A percentile compares a stretch with the other conserved stretches of the same genome.
Conservation (phyloP, 345 rosid genomes). For the Odontarrhena argentea region DNA sequence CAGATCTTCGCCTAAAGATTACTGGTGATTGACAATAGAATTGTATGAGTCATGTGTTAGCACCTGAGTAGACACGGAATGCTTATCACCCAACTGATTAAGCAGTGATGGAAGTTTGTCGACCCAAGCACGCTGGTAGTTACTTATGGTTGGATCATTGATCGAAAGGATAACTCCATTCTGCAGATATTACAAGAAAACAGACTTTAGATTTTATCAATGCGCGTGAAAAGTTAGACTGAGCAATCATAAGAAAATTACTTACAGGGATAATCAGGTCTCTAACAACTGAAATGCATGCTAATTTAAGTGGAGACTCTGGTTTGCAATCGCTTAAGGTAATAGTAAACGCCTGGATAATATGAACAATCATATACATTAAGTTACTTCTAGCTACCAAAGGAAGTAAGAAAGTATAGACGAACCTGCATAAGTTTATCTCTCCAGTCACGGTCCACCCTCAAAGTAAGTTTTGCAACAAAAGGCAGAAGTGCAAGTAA, state of each 20-base stretch:
- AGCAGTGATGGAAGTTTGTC: constrained; percentile 71
- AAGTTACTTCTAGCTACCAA: neutral
- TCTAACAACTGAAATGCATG: constrained; percentile 61
- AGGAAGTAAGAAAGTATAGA: constrained; percentile 18
- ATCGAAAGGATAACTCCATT: constrained; percentile 43
- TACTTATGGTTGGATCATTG: constrained; percentile 51
- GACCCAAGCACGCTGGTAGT: constrained; percentile 66
- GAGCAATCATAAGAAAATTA: constrained; percentile 6
- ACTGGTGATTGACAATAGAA: neutral
- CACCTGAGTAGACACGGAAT: constrained; percentile 67
- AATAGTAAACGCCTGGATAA: constrained; percentile 74
- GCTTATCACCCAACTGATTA: constrained; percentile 58
- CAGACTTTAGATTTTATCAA: neutral
- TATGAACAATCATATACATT: neutral
- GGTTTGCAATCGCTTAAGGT: constrained; percentile 65
- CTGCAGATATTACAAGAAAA: constrained; percentile 43
- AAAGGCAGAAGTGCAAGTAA: constrained; percentile 55
- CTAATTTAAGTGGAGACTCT: constrained; percentile 61
- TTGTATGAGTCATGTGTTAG: constrained; percentile 19
- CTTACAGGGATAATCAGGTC: constrained; percentile 81
- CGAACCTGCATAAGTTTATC: constrained; percentile 72
- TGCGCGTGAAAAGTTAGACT: constrained; percentile 5
- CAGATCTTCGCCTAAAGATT: neutral
- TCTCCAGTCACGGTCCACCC: constrained; percentile 55
- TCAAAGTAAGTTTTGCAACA: constrained; percentile 63